Conservation (phyloP, 75 land plant genomes). For the Azolla pinnata region DNA sequence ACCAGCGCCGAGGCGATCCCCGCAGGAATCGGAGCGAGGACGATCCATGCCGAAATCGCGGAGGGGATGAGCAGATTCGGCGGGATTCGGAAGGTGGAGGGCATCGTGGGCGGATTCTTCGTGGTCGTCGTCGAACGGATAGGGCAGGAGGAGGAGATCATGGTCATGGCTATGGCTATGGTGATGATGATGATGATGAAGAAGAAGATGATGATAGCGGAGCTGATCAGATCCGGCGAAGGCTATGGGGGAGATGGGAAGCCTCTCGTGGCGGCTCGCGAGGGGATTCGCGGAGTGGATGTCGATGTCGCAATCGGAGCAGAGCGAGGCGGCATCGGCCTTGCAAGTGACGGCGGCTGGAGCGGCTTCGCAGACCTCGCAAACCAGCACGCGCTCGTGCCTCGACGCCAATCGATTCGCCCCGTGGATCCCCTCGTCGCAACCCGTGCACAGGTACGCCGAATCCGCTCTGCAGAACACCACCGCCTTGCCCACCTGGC, state of each 20-base stretch:
- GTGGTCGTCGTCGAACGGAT: too few species aligned
- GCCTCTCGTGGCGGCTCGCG: slow-evolving; percentile 58
- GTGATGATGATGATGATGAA: too few species aligned
- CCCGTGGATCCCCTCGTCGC: slow-evolving; percentile 66
- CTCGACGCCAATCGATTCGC: slow-evolving; percentile 70
- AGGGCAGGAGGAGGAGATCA: too few species aligned
- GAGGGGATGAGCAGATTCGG: too few species aligned
- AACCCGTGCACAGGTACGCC: slow-evolving; percentile 55
- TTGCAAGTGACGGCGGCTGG: slow-evolving; percentile 77
- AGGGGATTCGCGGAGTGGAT: slow-evolving; percentile 70
- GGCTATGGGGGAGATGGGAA: slow-evolving; percentile 37
- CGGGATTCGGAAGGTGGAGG: too few species aligned
- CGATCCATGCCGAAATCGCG: too few species aligned
- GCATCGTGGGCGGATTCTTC: too few species aligned
- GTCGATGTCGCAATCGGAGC: slow-evolving; percentile 57
- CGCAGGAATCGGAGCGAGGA: slow-evolving; percentile 22
- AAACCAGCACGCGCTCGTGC: slow-evolving; percentile 72
- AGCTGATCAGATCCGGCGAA: too few species aligned
- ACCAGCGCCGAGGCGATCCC: neutral
- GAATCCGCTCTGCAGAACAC: slow-evolving; percentile 68
- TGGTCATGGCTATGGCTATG: too few species aligned
- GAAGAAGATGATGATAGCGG: too few species aligned
- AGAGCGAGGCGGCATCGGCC: slow-evolving; percentile 76
- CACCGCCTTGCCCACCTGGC: slow-evolving; percentile 36
- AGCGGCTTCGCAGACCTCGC: slow-evolving; percentile 76